A percentile compares a stretch with the other conserved stretches of the same genome.
Evolutionary conservation across 805 yeast genomes (phyloP).

Genomic region (Pichia occidentalis): DNA sequence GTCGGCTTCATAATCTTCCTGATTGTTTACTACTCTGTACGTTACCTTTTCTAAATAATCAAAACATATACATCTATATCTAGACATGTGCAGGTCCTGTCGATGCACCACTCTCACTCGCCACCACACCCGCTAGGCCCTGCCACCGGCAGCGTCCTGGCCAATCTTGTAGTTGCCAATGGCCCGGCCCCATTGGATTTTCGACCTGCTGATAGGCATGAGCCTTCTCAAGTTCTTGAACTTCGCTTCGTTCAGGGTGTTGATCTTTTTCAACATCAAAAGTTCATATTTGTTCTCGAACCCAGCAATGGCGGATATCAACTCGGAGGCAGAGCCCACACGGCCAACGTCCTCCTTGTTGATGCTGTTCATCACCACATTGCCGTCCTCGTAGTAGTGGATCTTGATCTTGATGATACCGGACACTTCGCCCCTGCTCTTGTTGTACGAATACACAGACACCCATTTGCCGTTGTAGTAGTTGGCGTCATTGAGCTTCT

Average conservation of each 20-base stretch:
- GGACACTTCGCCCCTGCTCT: slow-evolving; percentile 27
- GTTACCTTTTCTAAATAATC: slow-evolving; percentile 30
- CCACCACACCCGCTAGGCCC: too few relatives aligned
- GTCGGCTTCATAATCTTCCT: slow-evolving; percentile 48
- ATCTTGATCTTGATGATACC: slow-evolving; percentile 66
- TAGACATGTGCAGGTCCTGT: too few relatives aligned
- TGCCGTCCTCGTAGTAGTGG: slow-evolving; percentile 95
- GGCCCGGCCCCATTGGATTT: slow-evolving; percentile 92
- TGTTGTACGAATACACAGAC: slow-evolving; percentile 49
- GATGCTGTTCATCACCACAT: slow-evolving; percentile 63
- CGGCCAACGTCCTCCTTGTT: slow-evolving; percentile 4
- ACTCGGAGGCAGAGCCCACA: slow-evolving; percentile 14
- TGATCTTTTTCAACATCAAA: slow-evolving; percentile 54
- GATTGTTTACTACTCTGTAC: slow-evolving; percentile 49
- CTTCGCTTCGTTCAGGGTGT: slow-evolving; percentile 65
- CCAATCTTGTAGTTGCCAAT: slow-evolving; percentile 87
- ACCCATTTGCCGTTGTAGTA: slow-evolving; percentile 89
- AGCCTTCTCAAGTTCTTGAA: slow-evolving; percentile 86
- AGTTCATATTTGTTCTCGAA: slow-evolving; percentile 58
- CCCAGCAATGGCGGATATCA: slow-evolving; percentile 42
- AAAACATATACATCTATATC: slow-evolving; percentile 1
- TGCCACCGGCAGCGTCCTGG: slow-evolving; percentile 56
- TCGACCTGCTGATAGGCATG: slow-evolving; percentile 85
- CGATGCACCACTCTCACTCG: too few relatives aligned
- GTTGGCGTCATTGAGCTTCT: slow-evolving; percentile 65